A percentile compares a stretch with the other conserved stretches of the same genome.
These are phyloP conservation scores for Ulota crispa DNA, from an alignment of 225 moss, liverwort and hornwort genomes.

Conservation along the genomic window DNA sequence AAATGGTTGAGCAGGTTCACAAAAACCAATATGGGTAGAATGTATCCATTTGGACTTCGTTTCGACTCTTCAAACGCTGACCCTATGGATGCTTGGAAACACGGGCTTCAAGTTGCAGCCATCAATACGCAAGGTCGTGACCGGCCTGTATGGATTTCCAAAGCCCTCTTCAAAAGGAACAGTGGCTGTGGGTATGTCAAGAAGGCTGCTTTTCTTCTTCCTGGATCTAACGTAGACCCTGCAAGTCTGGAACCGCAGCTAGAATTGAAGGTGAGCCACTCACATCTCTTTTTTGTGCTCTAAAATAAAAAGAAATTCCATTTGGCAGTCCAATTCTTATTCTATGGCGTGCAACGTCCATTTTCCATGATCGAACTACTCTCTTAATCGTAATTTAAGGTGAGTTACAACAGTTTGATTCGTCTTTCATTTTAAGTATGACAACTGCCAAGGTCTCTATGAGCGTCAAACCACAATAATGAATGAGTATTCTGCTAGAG, in stretches of 20 bases:
- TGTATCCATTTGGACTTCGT: slow-evolving; percentile 92
- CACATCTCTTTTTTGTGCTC: background rate
- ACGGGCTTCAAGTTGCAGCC: slow-evolving; percentile 91
- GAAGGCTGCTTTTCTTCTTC: slow-evolving; percentile 69
- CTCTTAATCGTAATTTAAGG: background rate
- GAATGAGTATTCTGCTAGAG: background rate
- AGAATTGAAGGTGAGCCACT: slow-evolving; percentile 38
- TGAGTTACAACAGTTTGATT: background rate
- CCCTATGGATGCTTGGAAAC: slow-evolving; percentile 82
- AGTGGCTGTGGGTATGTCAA: slow-evolving; percentile 73
- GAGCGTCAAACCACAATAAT: background rate
- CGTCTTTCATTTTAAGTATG: background rate
- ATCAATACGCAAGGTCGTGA: slow-evolving; percentile 87
- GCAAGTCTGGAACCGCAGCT: slow-evolving; percentile 42
- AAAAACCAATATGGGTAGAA: slow-evolving; percentile 75
- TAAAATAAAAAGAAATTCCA: background rate
- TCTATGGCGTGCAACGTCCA: background rate
- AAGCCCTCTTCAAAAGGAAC: slow-evolving; percentile 72
- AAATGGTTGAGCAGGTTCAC: slow-evolving; percentile 69
- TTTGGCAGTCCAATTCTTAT: background rate
- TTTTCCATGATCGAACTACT: background rate
- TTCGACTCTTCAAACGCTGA: slow-evolving; percentile 96
- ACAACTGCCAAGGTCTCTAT: background rate
- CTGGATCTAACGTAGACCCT: slow-evolving; percentile 38
- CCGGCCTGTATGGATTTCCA: slow-evolving; percentile 77